Evolutionary conservation across 2,329 filamentous ascomycete species (phyloP), one percentile per base, ranked within the genome.

Genomic region (Metarhizium album): DNA sequence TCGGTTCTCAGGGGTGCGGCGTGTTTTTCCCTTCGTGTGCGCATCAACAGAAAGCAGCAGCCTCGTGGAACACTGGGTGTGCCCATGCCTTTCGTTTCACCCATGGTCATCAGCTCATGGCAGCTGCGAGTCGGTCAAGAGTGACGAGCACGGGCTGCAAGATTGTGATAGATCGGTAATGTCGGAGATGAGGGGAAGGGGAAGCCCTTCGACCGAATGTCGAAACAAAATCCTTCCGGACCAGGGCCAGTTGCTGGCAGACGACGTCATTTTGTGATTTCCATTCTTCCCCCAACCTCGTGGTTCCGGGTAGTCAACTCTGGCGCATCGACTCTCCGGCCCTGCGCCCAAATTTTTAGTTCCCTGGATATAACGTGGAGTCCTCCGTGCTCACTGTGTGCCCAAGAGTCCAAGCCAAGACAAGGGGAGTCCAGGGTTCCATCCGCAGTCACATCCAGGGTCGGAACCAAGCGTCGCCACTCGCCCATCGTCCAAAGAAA

Each of bases 401-500:
- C n/a, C n/a, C n/a, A n/a, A n/a, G n/a, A n/a, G n/a, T n/a, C n/a
- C n/a, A n/a, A n/a, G n/a, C n/a, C n/a, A n/a, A n/a, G n/a, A n/a
- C n/a, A n/a, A 29, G 7, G 11, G 27, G 27, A 29, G 27, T 29
- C 27, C 7, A 20, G 38, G 38, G 38, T 22, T 16, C 40, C 40
- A 43, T 24, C 13, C 22, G 7, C 9, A 8, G 14, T 16, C 22
- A 14, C 11, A 9, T 24, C 49, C 20, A 45, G 49, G 49, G 49
- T 29, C 49, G 49, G 49, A 51, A 51, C 38, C 49, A 45, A 51
- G 50, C 50, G 50, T 40, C 42, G 35, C 46, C 51, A 33, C 42
- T 9, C 23, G 27, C 40, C 27, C 18, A 33, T 22, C 40, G 42
- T 43, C 24, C 35, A 22, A 50, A 47, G 47, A 47, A 45, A 45